Evolutionary conservation across 1,284 basidiomycete species (phyloP), one percentile per base, ranked within the genome.

Genomic region (Apiotrichum gracile): DNA sequence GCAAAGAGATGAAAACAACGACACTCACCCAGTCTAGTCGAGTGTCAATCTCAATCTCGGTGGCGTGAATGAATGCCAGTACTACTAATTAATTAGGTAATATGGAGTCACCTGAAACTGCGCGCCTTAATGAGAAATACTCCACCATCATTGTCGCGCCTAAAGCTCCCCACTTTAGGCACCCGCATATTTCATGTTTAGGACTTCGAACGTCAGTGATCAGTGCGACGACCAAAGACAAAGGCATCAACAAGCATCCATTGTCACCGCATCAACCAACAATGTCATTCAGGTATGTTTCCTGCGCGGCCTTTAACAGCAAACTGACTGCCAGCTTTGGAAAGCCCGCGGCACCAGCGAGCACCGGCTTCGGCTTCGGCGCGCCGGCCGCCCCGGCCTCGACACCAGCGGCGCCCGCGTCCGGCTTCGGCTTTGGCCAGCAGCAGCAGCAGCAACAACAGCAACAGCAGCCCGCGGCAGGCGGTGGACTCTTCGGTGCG

Each of bases 301-400:
- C 31, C 29, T 19, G 47, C 19, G 25, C 27, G 40, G 21, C 29
- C 16, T 39, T 33, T 27, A 41, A 24, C 43, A 52, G 43, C 51
- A 49, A 34, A 24, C 39, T 25, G 39, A 37, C 16, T 2, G 22
- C 12, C 22, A 40, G 39, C 22, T 40, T 40, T 25, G 39, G 39
- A 24, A 40, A 40, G 16, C 39, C 53, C 14, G 49, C 63, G 1
- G 38, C 58, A 7, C 5, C 22, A 9, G 19, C 39, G 12, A n/a
- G 39, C 39, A 40, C 39, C 6, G 50, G 55, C 38, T 65, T 66
- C 16, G 69, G 68, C 41, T 40, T 40, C 22, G 24, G 39, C 39
- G 16, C 31, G 31, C 5, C 22, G 22, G 10, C 39, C 8, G 22
- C 39, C 22, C 19, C 39, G 10, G 19, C 37, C 21, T 38, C 37